These are phyloP conservation scores for Umbilicus rupestris DNA, from an alignment of 164 flowering plant genomes.

Conservation along the genomic window DNA sequence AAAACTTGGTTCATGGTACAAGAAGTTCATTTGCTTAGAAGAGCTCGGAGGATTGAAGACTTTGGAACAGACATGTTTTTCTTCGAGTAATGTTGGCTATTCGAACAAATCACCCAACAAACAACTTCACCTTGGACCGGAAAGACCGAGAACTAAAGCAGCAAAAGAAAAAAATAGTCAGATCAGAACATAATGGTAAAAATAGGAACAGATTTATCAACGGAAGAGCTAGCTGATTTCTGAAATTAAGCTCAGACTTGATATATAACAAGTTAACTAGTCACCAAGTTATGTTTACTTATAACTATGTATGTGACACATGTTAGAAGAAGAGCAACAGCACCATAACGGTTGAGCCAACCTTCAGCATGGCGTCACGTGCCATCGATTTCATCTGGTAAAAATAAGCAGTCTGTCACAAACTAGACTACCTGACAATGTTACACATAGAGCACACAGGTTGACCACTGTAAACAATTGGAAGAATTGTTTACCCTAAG, in stretches of 20 bases:
- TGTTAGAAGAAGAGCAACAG: conserved; percentile 3
- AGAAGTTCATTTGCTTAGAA: background rate
- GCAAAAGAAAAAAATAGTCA: conserved; percentile 14
- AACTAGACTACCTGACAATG: conserved; percentile 32
- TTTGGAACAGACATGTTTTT: no score
- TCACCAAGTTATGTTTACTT: background rate
- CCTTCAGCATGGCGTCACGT: conserved; percentile 72
- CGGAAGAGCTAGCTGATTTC: background rate
- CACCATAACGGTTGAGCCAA: conserved; percentile 24
- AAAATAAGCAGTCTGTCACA: conserved; percentile 41
- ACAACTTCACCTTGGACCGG: conserved; percentile 73
- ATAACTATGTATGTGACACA: background rate
- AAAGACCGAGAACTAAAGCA: conserved; percentile 55
- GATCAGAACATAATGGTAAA: conserved; percentile 13
- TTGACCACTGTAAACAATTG: no score
- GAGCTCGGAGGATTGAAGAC: background rate
- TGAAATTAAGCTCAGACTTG: background rate
- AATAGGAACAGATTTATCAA: background rate
- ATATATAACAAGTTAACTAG: background rate
- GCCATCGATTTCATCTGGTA: conserved; percentile 77
- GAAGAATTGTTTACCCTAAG: no score
- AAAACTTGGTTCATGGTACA: background rate
- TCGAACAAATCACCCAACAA: background rate
- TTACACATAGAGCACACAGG: conserved; percentile 15
- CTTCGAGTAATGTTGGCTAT: no score